Evolutionary conservation across 257 asterid species (phyloP), one percentile per base, ranked within the genome.

Genomic region (Anisodus acutangulus): DNA sequence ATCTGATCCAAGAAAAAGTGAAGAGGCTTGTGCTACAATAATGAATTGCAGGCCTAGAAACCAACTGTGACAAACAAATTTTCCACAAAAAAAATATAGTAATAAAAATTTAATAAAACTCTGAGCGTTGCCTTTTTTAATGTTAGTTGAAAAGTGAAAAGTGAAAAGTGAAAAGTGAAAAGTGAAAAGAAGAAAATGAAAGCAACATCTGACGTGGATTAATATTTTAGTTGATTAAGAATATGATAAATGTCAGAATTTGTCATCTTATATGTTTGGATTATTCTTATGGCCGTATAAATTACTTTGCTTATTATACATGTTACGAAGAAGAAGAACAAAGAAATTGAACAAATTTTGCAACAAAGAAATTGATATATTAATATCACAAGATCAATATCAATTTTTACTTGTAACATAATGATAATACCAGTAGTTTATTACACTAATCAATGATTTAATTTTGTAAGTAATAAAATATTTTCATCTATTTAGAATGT

Each of bases 1-100:
- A 62, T 62, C 68, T 19, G 9, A 74, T 74, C 45, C 62, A 74
- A 74, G 60, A 74, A 74, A 74, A 72, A 47, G 41, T 6, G 80
- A 72, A 47, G 41, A 43, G 80, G 9, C 16, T 71, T 45, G 58
- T 69, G 55, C 79, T 70, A 43, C 37, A 70, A 70, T n/a, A 41
- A 70, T 70, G 37, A 70, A 5, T 1, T 17, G 4, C 13, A 70
- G 4, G 57, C 57, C 79, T 70, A 70, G 79, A 70, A 70, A 70
- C 55, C 9, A 17, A 70, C 7, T 70, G 31, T 47, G 80, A 19
- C 60, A 49, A 74, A 19, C 9, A 22, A 9, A 62, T 62, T 8
- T 70, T 5, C 0, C 55, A 35, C 45, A 22, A 35, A 6, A 66
- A 66, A 4, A 54, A 54, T 54, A 57, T 57, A 55, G 9, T 17